These are phyloP conservation scores for Elongisporangium anandrum DNA, from an alignment of 352 stramenopile species.

Conservation along the genomic window DNA sequence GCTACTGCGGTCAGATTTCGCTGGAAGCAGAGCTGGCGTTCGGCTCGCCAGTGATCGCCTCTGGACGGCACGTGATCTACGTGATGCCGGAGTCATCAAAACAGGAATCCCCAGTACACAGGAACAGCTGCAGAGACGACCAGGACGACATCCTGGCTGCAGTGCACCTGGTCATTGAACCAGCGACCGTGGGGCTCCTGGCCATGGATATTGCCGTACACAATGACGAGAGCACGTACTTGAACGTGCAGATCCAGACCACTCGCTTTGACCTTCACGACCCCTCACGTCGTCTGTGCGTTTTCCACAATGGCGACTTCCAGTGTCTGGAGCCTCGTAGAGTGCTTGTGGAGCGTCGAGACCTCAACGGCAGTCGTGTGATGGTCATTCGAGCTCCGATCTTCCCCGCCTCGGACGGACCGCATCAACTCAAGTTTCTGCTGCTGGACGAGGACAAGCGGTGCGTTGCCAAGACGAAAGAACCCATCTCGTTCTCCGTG, in stretches of 20 bases:
- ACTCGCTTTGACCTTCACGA: constrained; percentile 39
- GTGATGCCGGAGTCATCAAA: background rate
- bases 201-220: constrained; percentile 7
- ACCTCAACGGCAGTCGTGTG: constrained; percentile 13
- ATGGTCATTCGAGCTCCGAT: constrained; percentile 29
- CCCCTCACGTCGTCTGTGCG: constrained; percentile 28
- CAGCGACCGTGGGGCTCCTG: constrained; percentile 24
- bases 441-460: constrained; percentile 50
- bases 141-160: constrained; percentile 26
- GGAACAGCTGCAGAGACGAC: background rate
- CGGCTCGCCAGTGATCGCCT: background rate
- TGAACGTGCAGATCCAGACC: constrained; percentile 28
- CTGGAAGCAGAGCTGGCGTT: background rate
- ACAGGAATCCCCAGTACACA: background rate
- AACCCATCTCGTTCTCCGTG: background rate
- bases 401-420: constrained; percentile 18
- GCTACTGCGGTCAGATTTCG: background rate
- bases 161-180: constrained; percentile 30
- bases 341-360: constrained; percentile 19
- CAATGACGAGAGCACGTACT: constrained; percentile 5
- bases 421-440: constrained; percentile 30
- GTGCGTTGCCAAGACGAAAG: constrained; percentile 14
- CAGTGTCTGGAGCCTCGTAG: constrained; percentile 27
- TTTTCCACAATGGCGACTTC: constrained; percentile 38
- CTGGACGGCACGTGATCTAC: background rate